These are phyloP conservation scores for Aspergillus diversus DNA, from an alignment of 495 filamentous ascomycete species.

Conservation along the genomic window DNA sequence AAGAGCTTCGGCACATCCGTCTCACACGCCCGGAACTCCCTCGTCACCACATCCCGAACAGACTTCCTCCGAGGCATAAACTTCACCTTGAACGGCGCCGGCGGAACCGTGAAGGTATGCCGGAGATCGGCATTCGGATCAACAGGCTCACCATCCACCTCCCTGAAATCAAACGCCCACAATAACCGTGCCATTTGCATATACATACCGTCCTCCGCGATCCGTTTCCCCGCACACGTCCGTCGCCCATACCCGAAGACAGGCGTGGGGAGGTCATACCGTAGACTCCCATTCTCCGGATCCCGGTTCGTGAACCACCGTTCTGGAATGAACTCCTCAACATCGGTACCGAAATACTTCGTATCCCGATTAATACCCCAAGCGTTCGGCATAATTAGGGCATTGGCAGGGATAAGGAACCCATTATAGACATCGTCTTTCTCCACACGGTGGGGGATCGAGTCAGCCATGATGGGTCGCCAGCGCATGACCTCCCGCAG, in stretches of 20 bases:
- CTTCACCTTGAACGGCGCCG: not conserved
- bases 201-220: not conserved
- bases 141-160: not conserved
- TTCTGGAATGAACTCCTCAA: constrained; percentile 6
- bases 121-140: not conserved
- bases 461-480: constrained; percentile 7
- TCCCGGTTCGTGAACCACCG: not conserved
- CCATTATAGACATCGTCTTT: constrained; percentile 6
- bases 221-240: not conserved
- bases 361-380: constrained; percentile 9
- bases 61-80: not conserved
- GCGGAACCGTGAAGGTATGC: not conserved
- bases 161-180: constrained; percentile 4
- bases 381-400: constrained; percentile 2
- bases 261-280: not conserved
- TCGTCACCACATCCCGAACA: not conserved
- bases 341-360: not conserved
- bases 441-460: constrained; percentile 1
- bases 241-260: constrained; percentile 5
- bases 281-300: not conserved
- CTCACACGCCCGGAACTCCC: not conserved
- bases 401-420: constrained; percentile 7
- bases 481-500: constrained; percentile 14
- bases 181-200: not conserved
- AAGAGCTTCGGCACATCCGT: not conserved